phyloP scores from a whole-genome alignment of 345 rosid genomes.

The Garcia nutans region DNA sequence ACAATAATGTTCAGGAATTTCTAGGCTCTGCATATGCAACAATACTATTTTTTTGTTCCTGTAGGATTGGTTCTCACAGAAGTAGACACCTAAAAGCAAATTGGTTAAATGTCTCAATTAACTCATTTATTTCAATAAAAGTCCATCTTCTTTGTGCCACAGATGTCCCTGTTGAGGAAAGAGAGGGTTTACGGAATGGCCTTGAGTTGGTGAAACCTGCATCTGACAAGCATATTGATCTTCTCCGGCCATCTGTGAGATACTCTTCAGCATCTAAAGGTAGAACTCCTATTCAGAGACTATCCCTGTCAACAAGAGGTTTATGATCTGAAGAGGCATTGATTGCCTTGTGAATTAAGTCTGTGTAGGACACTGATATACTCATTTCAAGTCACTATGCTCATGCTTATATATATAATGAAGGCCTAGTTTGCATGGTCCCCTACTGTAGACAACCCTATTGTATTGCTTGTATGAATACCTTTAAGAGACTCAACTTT shows the following conservation, averaged over 20 bases:
- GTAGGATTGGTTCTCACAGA: neutral
- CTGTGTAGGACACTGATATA: neutral
- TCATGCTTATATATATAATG: neutral
- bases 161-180: conserved; percentile 43
- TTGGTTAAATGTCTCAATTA: neutral
- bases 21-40: neutral
- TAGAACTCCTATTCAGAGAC: conserved; percentile 14
- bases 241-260: conserved; percentile 68
- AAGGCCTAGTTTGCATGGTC: neutral
- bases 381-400: conserved; percentile 5
- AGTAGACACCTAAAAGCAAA: neutral
- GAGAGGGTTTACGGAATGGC: conserved; percentile 37
- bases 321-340: neutral
- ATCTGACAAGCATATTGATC: conserved; percentile 65
- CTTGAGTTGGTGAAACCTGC: conserved; percentile 54
- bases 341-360: neutral
- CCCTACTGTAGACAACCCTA: neutral
- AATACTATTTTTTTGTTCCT: neutral
- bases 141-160: conserved; percentile 15
- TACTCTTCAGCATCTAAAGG: conserved; percentile 54
- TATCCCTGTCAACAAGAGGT: conserved; percentile 1
- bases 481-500: neutral
- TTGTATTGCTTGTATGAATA: neutral
- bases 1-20: neutral
- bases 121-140: neutral